Conservation (phyloP, 169 alveolate species). For the Babesia ovis region DNA sequence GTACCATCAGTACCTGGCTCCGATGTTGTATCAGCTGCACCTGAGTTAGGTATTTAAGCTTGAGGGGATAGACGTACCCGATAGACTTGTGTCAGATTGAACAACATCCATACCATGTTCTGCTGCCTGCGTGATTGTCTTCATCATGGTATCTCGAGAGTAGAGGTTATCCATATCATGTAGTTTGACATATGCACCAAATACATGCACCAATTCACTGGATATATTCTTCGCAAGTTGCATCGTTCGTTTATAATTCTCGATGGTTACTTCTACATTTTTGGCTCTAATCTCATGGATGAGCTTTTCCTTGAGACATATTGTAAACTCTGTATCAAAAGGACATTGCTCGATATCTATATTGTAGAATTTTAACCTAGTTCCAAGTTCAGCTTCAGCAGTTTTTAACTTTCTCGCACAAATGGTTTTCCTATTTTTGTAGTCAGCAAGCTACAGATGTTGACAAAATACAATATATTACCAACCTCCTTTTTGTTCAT, state of each 20-base stretch:
- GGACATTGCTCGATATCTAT: slow-evolving; percentile 43
- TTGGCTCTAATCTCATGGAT: slow-evolving; percentile 26
- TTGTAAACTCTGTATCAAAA: slow-evolving; percentile 24
- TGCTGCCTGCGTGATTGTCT: slow-evolving; percentile 39
- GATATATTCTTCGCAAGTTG: not conserved
- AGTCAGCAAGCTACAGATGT: slow-evolving; percentile 33
- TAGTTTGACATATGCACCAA: slow-evolving; percentile 20
- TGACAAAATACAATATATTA: not conserved
- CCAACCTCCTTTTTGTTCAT: slow-evolving; percentile 31
- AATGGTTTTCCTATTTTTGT: slow-evolving; percentile 37
- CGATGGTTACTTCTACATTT: slow-evolving; percentile 19
- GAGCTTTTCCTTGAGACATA: slow-evolving; percentile 26
- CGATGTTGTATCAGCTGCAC: not conserved
- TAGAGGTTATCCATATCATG: slow-evolving; percentile 38
- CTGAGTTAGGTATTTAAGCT: not conserved
- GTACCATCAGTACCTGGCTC: not conserved
- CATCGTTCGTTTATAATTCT: slow-evolving; percentile 22
- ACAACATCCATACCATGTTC: slow-evolving; percentile 34
- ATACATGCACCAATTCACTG: slow-evolving; percentile 12
- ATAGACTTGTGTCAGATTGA: not conserved
- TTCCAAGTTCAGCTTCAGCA: slow-evolving; percentile 16
- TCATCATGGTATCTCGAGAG: slow-evolving; percentile 24
- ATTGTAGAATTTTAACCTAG: slow-evolving; percentile 17
- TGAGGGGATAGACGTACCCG: not conserved
- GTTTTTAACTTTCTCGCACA: slow-evolving; percentile 37